Evolutionary conservation across 805 yeast species (phyloP).

Genomic region (Myxozyma neglecta): DNA sequence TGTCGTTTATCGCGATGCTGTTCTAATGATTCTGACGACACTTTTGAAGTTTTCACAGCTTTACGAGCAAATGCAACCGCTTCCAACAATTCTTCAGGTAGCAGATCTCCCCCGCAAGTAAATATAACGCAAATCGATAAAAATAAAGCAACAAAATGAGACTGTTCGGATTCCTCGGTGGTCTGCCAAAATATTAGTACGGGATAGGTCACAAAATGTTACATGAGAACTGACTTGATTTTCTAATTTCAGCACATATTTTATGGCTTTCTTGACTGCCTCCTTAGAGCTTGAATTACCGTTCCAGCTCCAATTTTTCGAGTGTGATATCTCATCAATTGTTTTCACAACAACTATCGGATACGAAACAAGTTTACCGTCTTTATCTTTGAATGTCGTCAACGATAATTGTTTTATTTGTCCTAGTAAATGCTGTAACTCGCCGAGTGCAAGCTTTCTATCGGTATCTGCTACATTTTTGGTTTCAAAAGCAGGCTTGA

Average conservation of each 20-base stretch:
- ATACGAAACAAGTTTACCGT: neutral
- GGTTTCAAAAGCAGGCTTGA: neutral
- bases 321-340: neutral
- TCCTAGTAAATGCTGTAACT: neutral
- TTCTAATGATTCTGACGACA: neutral
- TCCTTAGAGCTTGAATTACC: neutral
- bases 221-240: neutral
- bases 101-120: neutral
- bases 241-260: neutral
- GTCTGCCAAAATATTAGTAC: neutral
- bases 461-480: neutral
- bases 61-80: slow-evolving; percentile 1
- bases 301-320: neutral
- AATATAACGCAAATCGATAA: slow-evolving; percentile 5
- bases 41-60: neutral
- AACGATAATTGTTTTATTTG: neutral
- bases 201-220: neutral
- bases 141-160: slow-evolving; percentile 4
- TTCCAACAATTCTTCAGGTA: slow-evolving; percentile 12
- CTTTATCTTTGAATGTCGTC: neutral
- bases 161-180: neutral
- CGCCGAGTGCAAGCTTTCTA: neutral
- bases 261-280: neutral
- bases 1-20: neutral
- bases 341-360: slow-evolving; percentile 5